Conservation (phyloP, 805 yeast species). For the Komagataella pastoris region DNA sequence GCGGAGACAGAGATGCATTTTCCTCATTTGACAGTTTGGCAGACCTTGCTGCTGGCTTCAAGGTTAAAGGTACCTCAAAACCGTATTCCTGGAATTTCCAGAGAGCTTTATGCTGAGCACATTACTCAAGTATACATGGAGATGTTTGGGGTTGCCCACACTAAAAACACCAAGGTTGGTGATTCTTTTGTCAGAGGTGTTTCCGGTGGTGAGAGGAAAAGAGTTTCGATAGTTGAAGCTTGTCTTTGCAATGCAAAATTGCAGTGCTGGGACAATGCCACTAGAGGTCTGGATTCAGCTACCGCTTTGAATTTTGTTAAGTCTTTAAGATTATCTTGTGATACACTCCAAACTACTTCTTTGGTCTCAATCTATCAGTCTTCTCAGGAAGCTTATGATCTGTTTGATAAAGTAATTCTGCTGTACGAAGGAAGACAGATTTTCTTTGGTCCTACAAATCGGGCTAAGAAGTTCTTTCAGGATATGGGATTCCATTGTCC, state of each 20-base stretch:
- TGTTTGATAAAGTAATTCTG: slow-evolving; percentile 39
- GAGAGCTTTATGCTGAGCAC: slow-evolving; percentile 34
- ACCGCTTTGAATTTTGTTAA: slow-evolving; percentile 44
- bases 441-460: slow-evolving; percentile 30
- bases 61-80: slow-evolving; percentile 41
- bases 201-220: slow-evolving; percentile 44
- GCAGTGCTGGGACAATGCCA: slow-evolving; percentile 48
- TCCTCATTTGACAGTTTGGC: slow-evolving; percentile 49
- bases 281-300: slow-evolving; percentile 54
- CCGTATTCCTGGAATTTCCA: slow-evolving; percentile 34
- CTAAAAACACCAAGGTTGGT: slow-evolving; percentile 23
- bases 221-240: slow-evolving; percentile 40
- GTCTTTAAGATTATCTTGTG: slow-evolving; percentile 38
- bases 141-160: slow-evolving; percentile 14
- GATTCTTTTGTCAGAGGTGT: slow-evolving; percentile 35
- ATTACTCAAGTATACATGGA: slow-evolving; percentile 38
- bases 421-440: slow-evolving; percentile 46
- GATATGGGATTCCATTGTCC: slow-evolving; percentile 47
- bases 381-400: slow-evolving; percentile 39
- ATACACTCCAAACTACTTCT: slow-evolving; percentile 34
- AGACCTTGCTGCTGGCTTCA: slow-evolving; percentile 44
- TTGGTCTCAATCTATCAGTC: slow-evolving; percentile 51
- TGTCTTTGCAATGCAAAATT: slow-evolving; percentile 30
- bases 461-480: slow-evolving; percentile 34
- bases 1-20: slow-evolving; percentile 55